These are phyloP conservation scores for Myxozyma sirexii DNA, from an alignment of 805 yeast species.

Conservation along the genomic window DNA sequence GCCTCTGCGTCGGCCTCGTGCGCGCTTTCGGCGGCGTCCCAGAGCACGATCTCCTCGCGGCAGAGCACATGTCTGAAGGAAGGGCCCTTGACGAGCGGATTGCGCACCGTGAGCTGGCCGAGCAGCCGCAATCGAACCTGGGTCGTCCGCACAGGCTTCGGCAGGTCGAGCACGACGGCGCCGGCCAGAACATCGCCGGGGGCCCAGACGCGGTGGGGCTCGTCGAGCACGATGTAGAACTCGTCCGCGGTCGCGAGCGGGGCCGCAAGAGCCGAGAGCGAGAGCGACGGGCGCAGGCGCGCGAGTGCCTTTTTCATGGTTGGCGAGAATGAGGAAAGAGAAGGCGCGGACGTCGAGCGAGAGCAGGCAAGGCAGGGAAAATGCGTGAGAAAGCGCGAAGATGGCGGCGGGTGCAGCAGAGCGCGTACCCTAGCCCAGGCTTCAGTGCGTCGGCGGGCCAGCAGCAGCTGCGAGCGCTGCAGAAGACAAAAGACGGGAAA, in stretches of 20 bases:
- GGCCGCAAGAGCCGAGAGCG: slow-evolving; percentile 25
- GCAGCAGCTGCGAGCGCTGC: neutral
- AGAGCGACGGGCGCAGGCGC: slow-evolving; percentile 29
- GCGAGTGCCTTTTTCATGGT: slow-evolving; percentile 34
- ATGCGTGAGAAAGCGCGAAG: neutral
- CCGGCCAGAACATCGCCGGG: slow-evolving; percentile 72
- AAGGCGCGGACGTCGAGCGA: neutral
- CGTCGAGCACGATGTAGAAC: slow-evolving; percentile 68
- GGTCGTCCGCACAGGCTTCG: slow-evolving; percentile 36
- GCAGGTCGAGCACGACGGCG: slow-evolving; percentile 40
- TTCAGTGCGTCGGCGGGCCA: too few relatives aligned
- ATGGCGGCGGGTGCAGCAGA: too few relatives aligned
- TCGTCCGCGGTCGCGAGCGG: slow-evolving; percentile 45
- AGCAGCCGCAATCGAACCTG: slow-evolving; percentile 36
- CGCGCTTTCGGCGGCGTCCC: slow-evolving; percentile 30
- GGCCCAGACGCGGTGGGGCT: slow-evolving; percentile 73
- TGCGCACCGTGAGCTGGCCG: slow-evolving; percentile 40
- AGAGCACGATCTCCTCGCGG: slow-evolving; percentile 38
- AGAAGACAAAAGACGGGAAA: too few relatives aligned
- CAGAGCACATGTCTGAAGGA: slow-evolving; percentile 38
- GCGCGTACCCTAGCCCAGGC: too few relatives aligned
- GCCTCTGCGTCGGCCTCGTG: neutral
- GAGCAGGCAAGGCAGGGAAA: neutral
- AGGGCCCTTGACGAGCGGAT: slow-evolving; percentile 40
- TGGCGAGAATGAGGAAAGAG: neutral